Evolutionary conservation across 805 yeast genomes (phyloP).

Genomic region (Grigorovia jiainica): DNA sequence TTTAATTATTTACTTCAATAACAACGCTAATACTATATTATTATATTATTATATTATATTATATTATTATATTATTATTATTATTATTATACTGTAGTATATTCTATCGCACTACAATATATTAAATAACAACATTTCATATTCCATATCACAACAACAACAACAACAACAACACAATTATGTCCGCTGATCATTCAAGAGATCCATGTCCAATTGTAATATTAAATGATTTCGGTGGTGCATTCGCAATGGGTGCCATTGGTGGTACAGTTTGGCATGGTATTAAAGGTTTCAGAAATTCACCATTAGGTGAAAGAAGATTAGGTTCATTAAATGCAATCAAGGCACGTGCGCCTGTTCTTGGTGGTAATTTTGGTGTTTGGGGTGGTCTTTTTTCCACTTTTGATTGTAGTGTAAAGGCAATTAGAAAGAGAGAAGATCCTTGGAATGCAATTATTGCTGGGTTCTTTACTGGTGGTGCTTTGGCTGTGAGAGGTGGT

Average conservation of each 20-base stretch:
- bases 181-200: slow-evolving; percentile 96
- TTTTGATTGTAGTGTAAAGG: slow-evolving; percentile 92
- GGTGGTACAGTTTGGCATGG: slow-evolving; percentile 99
- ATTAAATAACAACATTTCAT: too few relatives aligned
- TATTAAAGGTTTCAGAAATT: slow-evolving; percentile 95
- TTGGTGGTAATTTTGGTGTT: slow-evolving; percentile 97
- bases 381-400: slow-evolving; percentile 99
- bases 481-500: slow-evolving; percentile 97
- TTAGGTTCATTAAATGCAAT: slow-evolving; percentile 83
- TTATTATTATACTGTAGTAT: too few relatives aligned
- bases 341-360: slow-evolving; percentile 94
- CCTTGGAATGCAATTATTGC: slow-evolving; percentile 98
- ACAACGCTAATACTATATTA: background rate
- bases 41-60: too few relatives aligned
- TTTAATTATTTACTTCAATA: too few relatives aligned
- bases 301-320: slow-evolving; percentile 94
- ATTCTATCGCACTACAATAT: too few relatives aligned
- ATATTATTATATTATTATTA: too few relatives aligned
- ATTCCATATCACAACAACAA: too few relatives aligned
- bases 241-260: slow-evolving; percentile 97
- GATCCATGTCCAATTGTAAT: slow-evolving; percentile 98
- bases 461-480: slow-evolving; percentile 96
- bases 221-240: slow-evolving; percentile 96
- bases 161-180: too few relatives aligned
- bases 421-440: slow-evolving; percentile 93